Percentiles rank a stretch among this genome's conserved stretches.
Conservation (phyloP, 306 rosid genomes). For the Adenanthera pavonina region DNA sequence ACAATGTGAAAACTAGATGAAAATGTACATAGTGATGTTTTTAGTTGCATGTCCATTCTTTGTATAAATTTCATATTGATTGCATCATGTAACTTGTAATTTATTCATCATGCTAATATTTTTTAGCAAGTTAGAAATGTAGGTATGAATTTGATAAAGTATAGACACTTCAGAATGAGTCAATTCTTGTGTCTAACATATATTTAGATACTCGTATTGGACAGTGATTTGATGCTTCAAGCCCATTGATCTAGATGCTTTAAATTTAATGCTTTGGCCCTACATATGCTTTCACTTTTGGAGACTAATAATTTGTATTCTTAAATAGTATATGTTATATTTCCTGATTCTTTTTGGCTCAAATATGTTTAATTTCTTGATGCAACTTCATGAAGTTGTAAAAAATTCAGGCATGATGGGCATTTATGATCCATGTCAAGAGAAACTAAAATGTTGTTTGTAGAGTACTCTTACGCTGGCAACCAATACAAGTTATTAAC, state of each 20-base stretch:
- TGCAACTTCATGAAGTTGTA: constrained; percentile 92
- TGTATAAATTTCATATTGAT: constrained; percentile 6
- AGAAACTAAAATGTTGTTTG: constrained; percentile 70
- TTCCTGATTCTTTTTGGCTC: constrained; percentile 28
- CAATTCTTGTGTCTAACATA: background rate
- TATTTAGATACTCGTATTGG: background rate
- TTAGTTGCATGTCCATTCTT: background rate
- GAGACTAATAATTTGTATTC: constrained; percentile 1
- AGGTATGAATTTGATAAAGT: background rate
- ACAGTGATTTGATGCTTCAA: background rate
- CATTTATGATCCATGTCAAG: constrained; percentile 91
- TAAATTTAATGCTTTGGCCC: background rate
- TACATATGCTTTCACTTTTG: constrained; percentile 1
- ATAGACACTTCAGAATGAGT: background rate
- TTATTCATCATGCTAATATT: background rate
- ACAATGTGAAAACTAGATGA: constrained; percentile 10
- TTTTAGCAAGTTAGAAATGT: constrained; percentile 34
- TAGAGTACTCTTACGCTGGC: constrained; percentile 71
- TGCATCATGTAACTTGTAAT: too few species aligned
- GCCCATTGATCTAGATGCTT: background rate
- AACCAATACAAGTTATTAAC: constrained; percentile 65
- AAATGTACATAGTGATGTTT: background rate
- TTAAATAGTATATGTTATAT: constrained; percentile 23
- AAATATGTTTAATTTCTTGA: constrained; percentile 35
- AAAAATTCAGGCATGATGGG: constrained; percentile 99